Base-by-base conservation (phyloP, 2,329 filamentous ascomycete species). In the Alternaria gansuensis region DNA sequence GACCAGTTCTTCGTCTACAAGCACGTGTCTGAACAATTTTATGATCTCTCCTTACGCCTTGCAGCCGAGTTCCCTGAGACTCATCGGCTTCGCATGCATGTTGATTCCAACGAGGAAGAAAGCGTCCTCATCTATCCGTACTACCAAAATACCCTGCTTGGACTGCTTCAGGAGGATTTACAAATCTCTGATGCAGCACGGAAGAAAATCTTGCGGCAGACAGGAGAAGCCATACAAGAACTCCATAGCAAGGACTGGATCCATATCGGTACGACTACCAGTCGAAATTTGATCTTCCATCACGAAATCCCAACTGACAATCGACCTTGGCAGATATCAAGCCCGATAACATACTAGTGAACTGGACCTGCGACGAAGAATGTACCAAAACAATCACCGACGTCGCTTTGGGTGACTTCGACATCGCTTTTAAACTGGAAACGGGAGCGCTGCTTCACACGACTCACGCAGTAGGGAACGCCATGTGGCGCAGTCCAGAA, bases 401-500 rank as follows among this genome's bases (percentile, higher is more conserved):
- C 56, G 75, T 71, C 23, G 71, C 63, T 26, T 65, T 79, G 29
- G 77, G 76, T 33, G 73, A 80, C 65, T 77, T 79, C 49, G 75
- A 79, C 58, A 64, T 76, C 51, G 68, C 72, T 64, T 75, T 64
- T 55, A 73, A 77, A 62, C 62, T 63, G n/a, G 61, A 76, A 62
- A 57, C 59, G 37, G 69, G 66, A 65, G 59, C 69, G 48, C 49
- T 62, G 51, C 63, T 62, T 60, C 57, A 67, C 17, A 72, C 67
- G 5, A 66, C 62, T 54, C 56, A 72, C 65, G 68, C 69, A 57
- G 66, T 79, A 64, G 76, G 75, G 13, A 79, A 79, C 62, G 71
- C 59, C 21, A 79, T 79, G 73, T 79, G 75, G 76, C 73, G 75
- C 67, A 79, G 76, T 66, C 77, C 71, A 54, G 77, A 79, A 70